Conservation (phyloP, 2,329 filamentous ascomycete genomes). For the Colletotrichum sp. region DNA sequence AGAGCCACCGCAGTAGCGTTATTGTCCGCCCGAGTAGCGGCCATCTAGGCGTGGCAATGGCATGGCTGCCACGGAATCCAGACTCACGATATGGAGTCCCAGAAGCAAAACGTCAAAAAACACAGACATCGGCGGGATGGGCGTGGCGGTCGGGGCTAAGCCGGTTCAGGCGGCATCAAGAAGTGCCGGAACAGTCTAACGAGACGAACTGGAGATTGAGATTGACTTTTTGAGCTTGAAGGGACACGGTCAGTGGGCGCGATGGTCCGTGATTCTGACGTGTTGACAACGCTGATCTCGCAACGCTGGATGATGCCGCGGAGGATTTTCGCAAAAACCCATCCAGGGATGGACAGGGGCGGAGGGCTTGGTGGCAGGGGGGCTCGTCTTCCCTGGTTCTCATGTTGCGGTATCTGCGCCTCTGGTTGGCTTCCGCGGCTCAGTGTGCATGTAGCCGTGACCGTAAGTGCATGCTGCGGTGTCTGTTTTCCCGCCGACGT, state of each 20-base stretch:
- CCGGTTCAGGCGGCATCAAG: conserved; percentile 9
- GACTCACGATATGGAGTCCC: not conserved
- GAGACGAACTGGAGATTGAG: conserved; percentile 9
- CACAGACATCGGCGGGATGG: not conserved
- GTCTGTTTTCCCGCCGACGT: not conserved
- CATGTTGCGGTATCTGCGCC: not conserved
- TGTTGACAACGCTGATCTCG: conserved; percentile 20
- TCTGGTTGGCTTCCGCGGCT: not conserved
- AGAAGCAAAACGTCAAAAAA: not conserved
- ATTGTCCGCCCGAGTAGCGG: not conserved
- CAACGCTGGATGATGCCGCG: conserved; percentile 9
- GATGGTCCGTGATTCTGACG: conserved; percentile 13
- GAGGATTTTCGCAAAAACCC: conserved; percentile 7
- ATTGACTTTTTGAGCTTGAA: conserved; percentile 19
- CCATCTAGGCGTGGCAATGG: not conserved
- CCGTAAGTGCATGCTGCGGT: not conserved
- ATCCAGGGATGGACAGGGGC: not conserved
- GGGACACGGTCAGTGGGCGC: conserved; percentile 1
- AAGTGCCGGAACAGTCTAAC: conserved; percentile 5
- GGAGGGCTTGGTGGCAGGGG: not conserved
- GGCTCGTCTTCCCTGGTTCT: not conserved
- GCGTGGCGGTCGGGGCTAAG: not conserved
- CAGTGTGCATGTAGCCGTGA: not conserved
- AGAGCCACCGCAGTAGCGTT: not conserved
- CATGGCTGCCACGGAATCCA: not conserved